Evolutionary conservation across 768 basidiomycete genomes (phyloP).

Genomic region (Lactarius pseudohatsudake): DNA sequence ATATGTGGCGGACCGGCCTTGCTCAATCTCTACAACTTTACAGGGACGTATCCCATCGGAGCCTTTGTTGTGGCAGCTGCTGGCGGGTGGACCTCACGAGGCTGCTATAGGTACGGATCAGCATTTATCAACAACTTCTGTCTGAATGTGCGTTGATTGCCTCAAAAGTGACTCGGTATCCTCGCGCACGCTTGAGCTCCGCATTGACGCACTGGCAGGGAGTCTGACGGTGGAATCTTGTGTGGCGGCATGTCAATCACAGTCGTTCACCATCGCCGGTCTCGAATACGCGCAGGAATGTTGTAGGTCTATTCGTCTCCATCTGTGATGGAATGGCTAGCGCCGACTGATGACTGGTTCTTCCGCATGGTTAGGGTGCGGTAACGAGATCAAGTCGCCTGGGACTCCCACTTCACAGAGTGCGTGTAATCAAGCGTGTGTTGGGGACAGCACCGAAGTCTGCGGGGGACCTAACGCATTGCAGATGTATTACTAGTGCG

Average conservation of each 20-base stretch:
- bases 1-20: slow-evolving; percentile 6
- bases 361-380: slow-evolving; percentile 11
- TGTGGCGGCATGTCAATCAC: neutral
- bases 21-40: slow-evolving; percentile 15
- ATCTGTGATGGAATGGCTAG: neutral
- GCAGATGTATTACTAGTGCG: neutral
- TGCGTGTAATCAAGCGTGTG: slow-evolving; percentile 17
- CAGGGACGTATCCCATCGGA: slow-evolving; percentile 3
- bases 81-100: slow-evolving; percentile 1
- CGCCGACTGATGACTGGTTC: neutral
- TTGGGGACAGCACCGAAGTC: slow-evolving; percentile 8
- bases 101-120: slow-evolving; percentile 2
- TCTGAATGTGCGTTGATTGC: neutral
- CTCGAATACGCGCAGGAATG: slow-evolving; percentile 12
- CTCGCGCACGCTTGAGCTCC: slow-evolving; percentile 4
- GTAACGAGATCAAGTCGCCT: slow-evolving; percentile 1
- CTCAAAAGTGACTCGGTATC: slow-evolving; percentile 1
- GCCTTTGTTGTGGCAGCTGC: slow-evolving; percentile 1
- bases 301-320: neutral
- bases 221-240: slow-evolving; percentile 15
- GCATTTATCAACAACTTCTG: neutral
- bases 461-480: slow-evolving; percentile 11
- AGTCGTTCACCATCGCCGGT: slow-evolving; percentile 7
- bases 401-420: neutral
- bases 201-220: neutral